phyloP scores from a whole-genome alignment of 208 protist genomes.

The Crithidia acanthocephali region DNA sequence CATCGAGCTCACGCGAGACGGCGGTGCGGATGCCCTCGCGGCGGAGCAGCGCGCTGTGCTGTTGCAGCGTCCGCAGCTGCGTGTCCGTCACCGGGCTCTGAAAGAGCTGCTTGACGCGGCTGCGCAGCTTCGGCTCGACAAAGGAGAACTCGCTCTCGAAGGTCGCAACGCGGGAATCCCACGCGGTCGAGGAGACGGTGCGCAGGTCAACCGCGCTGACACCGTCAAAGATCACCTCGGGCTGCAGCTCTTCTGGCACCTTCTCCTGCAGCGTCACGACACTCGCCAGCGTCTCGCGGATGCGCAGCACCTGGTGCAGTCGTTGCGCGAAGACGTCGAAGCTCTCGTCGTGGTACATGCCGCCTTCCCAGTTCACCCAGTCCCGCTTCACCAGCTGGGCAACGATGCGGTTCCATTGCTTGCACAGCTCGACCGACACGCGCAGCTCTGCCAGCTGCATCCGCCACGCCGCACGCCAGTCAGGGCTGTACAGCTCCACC shows the following conservation, averaged over 20 bases:
- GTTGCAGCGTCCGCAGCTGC: conserved; percentile 51
- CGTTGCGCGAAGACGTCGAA: conserved; percentile 67
- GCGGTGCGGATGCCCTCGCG: conserved; percentile 52
- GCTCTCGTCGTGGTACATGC: conserved; percentile 73
- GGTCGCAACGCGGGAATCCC: conserved; percentile 57
- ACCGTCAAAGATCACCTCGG: conserved; percentile 79
- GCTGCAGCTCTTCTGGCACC: conserved; percentile 55
- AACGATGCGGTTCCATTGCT: conserved; percentile 68
- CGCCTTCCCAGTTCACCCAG: conserved; percentile 81
- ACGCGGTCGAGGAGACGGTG: conserved; percentile 41
- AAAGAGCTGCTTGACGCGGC: conserved; percentile 67
- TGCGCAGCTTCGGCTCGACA: conserved; percentile 72
- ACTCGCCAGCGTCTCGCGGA: conserved; percentile 66
- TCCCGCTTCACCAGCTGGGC: conserved; percentile 52
- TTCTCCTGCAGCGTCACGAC: conserved; percentile 42
- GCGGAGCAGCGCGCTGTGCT: conserved; percentile 65
- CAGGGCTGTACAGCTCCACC: conserved; percentile 66
- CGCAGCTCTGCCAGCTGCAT: conserved; percentile 63
- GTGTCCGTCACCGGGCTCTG: conserved; percentile 34
- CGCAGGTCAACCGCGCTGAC: conserved; percentile 69
- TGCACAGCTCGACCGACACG: conserved; percentile 59
- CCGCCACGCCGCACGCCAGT: conserved; percentile 86
- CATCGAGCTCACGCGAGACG: conserved; percentile 58
- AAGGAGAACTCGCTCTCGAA: conserved; percentile 90
- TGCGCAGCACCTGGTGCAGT: conserved; percentile 70